Conservation (phyloP, 108 stramenopile species). For the Aurantiochytrium sp. region DNA sequence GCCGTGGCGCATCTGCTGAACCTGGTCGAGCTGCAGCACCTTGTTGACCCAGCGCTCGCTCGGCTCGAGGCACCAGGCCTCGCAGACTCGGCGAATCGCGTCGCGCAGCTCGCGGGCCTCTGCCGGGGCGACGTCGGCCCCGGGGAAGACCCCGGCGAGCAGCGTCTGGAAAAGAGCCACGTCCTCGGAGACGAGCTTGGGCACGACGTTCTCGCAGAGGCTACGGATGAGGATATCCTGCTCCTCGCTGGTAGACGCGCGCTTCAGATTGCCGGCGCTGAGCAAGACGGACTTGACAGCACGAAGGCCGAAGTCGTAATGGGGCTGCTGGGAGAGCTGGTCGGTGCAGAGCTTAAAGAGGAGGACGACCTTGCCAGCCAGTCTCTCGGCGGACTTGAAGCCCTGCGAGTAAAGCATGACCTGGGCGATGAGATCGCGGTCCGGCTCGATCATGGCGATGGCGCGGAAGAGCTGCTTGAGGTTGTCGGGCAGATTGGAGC, state of each 20-base stretch:
- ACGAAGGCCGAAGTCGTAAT: constrained; percentile 98
- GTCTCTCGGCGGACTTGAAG: constrained; percentile 83
- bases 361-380: constrained; percentile 82
- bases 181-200: constrained; percentile 92
- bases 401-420: constrained; percentile 98
- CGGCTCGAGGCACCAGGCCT: not conserved
- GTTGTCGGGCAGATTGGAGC: constrained; percentile 96
- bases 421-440: constrained; percentile 90
- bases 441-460: constrained; percentile 95
- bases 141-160: constrained; percentile 80
- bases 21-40: constrained; percentile 86
- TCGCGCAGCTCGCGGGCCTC: not conserved
- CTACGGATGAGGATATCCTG: constrained; percentile 75
- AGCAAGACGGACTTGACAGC: constrained; percentile 70
- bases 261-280: constrained; percentile 49
- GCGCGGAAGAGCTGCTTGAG: constrained; percentile 94
- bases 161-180: constrained; percentile 72
- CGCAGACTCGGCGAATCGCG: not conserved
- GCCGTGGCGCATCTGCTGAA: constrained; percentile 87
- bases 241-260: constrained; percentile 64
- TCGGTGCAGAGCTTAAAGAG: constrained; percentile 84
- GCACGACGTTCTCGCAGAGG: constrained; percentile 87
- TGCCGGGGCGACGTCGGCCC: not conserved
- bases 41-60: constrained; percentile 80
- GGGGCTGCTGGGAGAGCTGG: constrained; percentile 83